Percentiles rank a stretch among this genome's conserved stretches.
These are phyloP conservation scores for Aspergillus bombycis DNA, from an alignment of 2,329 filamentous ascomycete species.

Conservation along the genomic window DNA sequence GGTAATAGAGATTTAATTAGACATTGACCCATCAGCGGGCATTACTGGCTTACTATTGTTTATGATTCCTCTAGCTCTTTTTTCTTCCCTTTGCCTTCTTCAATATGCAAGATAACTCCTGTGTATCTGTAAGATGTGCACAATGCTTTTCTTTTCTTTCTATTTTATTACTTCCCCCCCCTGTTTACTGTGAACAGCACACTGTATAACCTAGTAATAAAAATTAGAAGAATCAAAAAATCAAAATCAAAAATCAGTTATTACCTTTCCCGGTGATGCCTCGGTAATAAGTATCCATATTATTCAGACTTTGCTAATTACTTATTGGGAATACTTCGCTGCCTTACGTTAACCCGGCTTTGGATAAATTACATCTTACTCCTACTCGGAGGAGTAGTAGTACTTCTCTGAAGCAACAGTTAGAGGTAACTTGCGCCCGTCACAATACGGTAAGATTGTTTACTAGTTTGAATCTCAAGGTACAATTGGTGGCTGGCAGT, in stretches of 20 bases:
- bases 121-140: neutral
- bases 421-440: neutral
- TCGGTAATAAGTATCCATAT: neutral
- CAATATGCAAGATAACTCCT: neutral
- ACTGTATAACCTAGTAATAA: neutral
- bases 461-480: constrained; percentile 7
- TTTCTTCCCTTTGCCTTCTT: neutral
- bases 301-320: neutral
- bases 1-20: constrained; percentile 3
- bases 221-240: neutral
- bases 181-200: neutral
- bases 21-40: neutral
- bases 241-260: neutral
- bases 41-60: constrained; percentile 6
- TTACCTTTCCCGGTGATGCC: neutral
- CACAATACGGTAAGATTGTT: constrained; percentile 2
- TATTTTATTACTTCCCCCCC: neutral
- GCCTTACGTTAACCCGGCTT: neutral
- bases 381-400: neutral
- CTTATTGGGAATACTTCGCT: neutral
- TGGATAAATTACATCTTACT: neutral
- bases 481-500: constrained; percentile 13
- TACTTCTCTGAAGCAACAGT: neutral
- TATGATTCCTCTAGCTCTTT: neutral
- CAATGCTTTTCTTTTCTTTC: neutral